Percentiles rank a stretch among this genome's conserved stretches.
Conservation (phyloP, 768 basidiomycete species). For the Russula dissimulans region DNA sequence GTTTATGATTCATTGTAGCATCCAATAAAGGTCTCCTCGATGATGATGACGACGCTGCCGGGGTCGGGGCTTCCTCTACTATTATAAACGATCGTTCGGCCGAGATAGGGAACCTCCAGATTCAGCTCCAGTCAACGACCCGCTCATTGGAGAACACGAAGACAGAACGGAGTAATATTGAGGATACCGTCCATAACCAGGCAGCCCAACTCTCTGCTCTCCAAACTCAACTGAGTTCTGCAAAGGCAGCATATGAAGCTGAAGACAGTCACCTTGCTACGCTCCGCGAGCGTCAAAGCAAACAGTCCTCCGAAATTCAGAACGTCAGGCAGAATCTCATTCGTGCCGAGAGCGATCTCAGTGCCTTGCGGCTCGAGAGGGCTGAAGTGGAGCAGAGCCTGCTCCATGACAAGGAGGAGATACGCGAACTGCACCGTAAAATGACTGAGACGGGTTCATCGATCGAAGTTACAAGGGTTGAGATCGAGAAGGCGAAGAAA, state of each 20-base stretch:
- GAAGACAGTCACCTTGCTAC: slow-evolving; percentile 63
- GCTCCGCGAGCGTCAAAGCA: slow-evolving; percentile 56
- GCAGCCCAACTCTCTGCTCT: slow-evolving; percentile 68
- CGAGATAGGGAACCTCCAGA: slow-evolving; percentile 81
- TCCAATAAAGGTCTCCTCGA: slow-evolving; percentile 51
- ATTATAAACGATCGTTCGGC: slow-evolving; percentile 65
- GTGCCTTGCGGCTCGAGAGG: slow-evolving; percentile 82
- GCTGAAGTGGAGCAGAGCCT: slow-evolving; percentile 81
- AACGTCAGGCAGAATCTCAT: slow-evolving; percentile 74
- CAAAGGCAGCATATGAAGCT: slow-evolving; percentile 78
- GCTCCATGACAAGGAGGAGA: slow-evolving; percentile 90
- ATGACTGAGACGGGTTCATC: slow-evolving; percentile 76
- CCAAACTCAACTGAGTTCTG: slow-evolving; percentile 73
- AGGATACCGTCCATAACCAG: slow-evolving; percentile 55
- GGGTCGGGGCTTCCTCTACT: slow-evolving; percentile 35
- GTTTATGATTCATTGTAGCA: not conserved
- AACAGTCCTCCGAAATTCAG: slow-evolving; percentile 64
- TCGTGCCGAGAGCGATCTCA: slow-evolving; percentile 83
- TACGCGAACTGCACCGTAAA: slow-evolving; percentile 71
- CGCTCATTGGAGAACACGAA: slow-evolving; percentile 58
- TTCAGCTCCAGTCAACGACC: slow-evolving; percentile 75
- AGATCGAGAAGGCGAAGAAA: slow-evolving; percentile 83
- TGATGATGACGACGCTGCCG: slow-evolving; percentile 54
- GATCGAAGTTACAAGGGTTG: slow-evolving; percentile 56
- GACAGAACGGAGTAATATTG: slow-evolving; percentile 55